Evolutionary conservation across 805 yeast genomes (phyloP).

Genomic region (Ogataea angusta): DNA sequence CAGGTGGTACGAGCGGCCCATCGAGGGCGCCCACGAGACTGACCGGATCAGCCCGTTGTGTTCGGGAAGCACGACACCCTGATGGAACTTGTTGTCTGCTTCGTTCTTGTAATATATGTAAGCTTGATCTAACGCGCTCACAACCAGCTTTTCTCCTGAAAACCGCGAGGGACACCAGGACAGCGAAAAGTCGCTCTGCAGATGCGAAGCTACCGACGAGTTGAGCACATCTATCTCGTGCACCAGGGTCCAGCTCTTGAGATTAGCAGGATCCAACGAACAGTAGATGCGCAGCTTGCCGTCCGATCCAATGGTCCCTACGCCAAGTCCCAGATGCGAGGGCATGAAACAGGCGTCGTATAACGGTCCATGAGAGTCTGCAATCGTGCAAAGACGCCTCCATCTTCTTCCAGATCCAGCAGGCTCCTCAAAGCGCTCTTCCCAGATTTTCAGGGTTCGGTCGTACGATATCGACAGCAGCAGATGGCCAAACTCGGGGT

Average conservation of each 20-base stretch:
- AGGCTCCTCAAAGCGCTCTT: conserved; percentile 77
- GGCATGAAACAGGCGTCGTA: conserved; percentile 92
- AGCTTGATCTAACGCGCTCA: conserved; percentile 85
- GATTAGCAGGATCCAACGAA: conserved; percentile 84
- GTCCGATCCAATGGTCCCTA: conserved; percentile 88
- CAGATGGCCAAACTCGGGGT: conserved; percentile 88
- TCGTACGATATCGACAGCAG: conserved; percentile 89
- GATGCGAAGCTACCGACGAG: conserved; percentile 71
- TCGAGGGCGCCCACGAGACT: conserved; percentile 94
- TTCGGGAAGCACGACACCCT: conserved; percentile 69
- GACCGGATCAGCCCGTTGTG: conserved; percentile 85
- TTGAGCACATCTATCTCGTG: conserved; percentile 65
- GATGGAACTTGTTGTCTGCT: conserved; percentile 46
- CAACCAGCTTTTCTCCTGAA: conserved; percentile 74
- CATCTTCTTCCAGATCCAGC: conserved; percentile 81
- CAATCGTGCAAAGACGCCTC: conserved; percentile 69
- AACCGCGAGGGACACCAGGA: conserved; percentile 91
- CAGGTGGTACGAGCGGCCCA: conserved; percentile 85
- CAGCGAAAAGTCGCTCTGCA: conserved; percentile 81
- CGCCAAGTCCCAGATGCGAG: conserved; percentile 69
- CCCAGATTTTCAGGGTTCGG: conserved; percentile 86
- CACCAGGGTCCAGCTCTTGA: conserved; percentile 75
- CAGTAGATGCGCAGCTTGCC: conserved; percentile 84
- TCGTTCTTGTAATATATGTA: conserved; percentile 58
- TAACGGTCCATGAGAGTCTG: conserved; percentile 85